Evolutionary conservation across 768 basidiomycete genomes (phyloP).

Genomic region (Candolleomyces efflorescens): DNA sequence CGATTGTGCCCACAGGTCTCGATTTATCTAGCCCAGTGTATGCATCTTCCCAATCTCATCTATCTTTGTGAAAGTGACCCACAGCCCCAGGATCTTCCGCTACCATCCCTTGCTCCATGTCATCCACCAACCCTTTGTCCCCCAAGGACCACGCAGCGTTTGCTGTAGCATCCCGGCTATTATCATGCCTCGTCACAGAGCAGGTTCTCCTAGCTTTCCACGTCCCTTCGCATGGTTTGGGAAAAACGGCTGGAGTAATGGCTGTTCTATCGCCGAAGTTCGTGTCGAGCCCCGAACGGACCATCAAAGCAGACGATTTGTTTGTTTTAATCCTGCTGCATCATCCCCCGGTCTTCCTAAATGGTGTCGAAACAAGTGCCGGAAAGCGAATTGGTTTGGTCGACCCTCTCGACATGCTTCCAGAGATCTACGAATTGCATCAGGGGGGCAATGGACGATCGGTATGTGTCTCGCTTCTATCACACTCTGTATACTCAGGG

Average conservation of each 20-base stretch:
- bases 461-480: not conserved
- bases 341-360: conserved; percentile 39
- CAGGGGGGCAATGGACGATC: not conserved
- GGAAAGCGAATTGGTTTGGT: conserved; percentile 42
- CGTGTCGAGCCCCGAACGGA: conserved; percentile 21
- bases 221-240: conserved; percentile 23
- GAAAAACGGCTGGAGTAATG: conserved; percentile 28
- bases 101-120: conserved; percentile 22
- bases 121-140: conserved; percentile 30
- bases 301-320: conserved; percentile 36
- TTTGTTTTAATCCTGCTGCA: conserved; percentile 46
- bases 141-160: conserved; percentile 37
- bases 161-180: conserved; percentile 43
- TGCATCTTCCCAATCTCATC: not conserved
- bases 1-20: not conserved
- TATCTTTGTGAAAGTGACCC: not conserved
- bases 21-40: not conserved
- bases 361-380: conserved; percentile 23
- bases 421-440: conserved; percentile 34
- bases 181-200: conserved; percentile 49
- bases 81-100: not conserved
- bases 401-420: conserved; percentile 57
- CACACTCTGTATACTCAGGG: not conserved
- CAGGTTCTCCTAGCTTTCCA: conserved; percentile 40
- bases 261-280: conserved; percentile 35